phyloP scores from a whole-genome alignment of 306 rosid genomes.

The Rosa persica region DNA sequence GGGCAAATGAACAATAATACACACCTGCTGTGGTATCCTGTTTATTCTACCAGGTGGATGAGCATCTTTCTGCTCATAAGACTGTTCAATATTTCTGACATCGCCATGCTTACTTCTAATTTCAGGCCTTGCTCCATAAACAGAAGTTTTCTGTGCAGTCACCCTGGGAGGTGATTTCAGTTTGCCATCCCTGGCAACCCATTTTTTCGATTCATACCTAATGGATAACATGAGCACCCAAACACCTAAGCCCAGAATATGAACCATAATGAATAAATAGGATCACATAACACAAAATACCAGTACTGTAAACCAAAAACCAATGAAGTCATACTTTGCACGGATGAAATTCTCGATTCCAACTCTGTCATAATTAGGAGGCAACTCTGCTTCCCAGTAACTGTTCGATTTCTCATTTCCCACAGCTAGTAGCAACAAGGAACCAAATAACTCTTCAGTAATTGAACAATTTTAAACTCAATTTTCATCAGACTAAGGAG shows the following conservation, averaged over 20 bases:
- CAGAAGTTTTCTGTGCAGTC: conserved; percentile 47
- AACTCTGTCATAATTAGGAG: conserved; percentile 83
- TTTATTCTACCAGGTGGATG: conserved; percentile 37
- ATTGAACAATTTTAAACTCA: neutral
- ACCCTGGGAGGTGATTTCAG: conserved; percentile 51
- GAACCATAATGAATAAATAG: neutral
- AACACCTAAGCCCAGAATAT: conserved; percentile 21
- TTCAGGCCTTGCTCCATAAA: conserved; percentile 50
- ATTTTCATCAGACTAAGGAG: conserved; percentile 14
- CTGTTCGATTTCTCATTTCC: conserved; percentile 79
- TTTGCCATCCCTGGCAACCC: conserved; percentile 72
- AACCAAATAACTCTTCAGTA: conserved; percentile 9
- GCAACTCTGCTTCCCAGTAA: conserved; percentile 92
- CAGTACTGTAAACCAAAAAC: conserved; percentile 12
- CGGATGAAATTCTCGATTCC: conserved; percentile 91
- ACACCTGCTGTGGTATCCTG: conserved; percentile 13
- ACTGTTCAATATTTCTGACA: conserved; percentile 42
- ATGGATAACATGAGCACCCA: conserved; percentile 14
- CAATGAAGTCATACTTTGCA: conserved; percentile 64
- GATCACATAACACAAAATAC: neutral
- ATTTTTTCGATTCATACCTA: conserved; percentile 85
- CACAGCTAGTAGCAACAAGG: conserved; percentile 49
- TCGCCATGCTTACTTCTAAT: conserved; percentile 50
- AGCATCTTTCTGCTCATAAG: conserved; percentile 47
- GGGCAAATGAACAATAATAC: neutral